Evolutionary conservation across 331 rosid genomes (phyloP).

Genomic region (Rhamnella rubrinervis): DNA sequence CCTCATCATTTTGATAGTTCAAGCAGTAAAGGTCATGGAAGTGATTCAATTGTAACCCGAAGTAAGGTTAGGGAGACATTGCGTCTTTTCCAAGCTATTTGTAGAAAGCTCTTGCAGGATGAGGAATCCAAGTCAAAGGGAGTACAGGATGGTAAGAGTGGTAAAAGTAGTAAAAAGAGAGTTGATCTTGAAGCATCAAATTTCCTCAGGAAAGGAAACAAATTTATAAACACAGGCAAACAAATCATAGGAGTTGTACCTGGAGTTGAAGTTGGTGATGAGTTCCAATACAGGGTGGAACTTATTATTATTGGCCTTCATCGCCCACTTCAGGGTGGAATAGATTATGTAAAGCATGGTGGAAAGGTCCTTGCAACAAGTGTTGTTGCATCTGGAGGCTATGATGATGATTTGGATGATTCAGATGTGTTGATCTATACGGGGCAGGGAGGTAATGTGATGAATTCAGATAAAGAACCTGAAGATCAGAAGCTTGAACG

Average conservation of each 20-base stretch:
- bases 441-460: conserved; percentile 86
- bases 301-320: conserved; percentile 79
- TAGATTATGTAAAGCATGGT: conserved; percentile 62
- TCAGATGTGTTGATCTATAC: conserved; percentile 70
- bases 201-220: conserved; percentile 55
- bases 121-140: conserved; percentile 56
- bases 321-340: conserved; percentile 68
- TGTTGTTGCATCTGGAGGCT: conserved; percentile 83
- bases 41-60: conserved; percentile 46
- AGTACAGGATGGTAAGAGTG: conserved; percentile 17
- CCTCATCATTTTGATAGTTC: conserved; percentile 41
- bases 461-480: conserved; percentile 58
- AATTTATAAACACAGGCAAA: conserved; percentile 57
- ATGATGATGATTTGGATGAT: conserved; percentile 63
- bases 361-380: conserved; percentile 70
- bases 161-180: conserved; percentile 36
- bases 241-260: conserved; percentile 68
- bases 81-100: conserved; percentile 68
- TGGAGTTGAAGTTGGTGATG: conserved; percentile 91
- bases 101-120: conserved; percentile 74
- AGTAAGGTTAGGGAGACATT: conserved; percentile 66
- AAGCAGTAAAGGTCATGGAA: conserved; percentile 28
- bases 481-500: conserved; percentile 91
- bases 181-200: conserved; percentile 53
- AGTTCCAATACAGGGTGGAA: conserved; percentile 80